A percentile compares a stretch with the other conserved stretches of the same genome.
phyloP scores from a whole-genome alignment of 768 basidiomycete species.

The Zangia roseola region DNA sequence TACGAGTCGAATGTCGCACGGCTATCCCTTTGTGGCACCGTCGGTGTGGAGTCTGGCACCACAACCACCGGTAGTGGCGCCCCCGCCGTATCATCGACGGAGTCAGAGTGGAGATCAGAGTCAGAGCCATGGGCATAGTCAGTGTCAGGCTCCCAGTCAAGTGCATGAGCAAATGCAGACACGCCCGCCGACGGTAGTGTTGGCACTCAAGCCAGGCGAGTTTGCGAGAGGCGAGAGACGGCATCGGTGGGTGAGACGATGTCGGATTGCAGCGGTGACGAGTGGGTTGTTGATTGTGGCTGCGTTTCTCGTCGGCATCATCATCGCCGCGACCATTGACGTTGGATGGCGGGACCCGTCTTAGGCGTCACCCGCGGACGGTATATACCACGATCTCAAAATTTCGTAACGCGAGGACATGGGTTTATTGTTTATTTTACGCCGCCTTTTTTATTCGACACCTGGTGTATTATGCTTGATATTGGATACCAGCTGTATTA shows the following conservation, averaged over 20 bases:
- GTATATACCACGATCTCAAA: too few species aligned
- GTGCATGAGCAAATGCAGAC: too few species aligned
- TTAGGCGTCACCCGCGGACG: background rate
- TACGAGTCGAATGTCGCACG: conserved; percentile 44
- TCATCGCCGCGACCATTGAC: conserved; percentile 32
- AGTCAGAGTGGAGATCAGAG: background rate
- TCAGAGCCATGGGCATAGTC: too few species aligned
- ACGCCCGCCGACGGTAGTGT: conserved; percentile 6
- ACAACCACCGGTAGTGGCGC: conserved; percentile 23
- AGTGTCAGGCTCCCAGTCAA: too few species aligned
- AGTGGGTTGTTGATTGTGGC: conserved; percentile 48
- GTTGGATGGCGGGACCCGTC: background rate
- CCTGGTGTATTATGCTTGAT: too few species aligned
- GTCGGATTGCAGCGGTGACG: conserved; percentile 59
- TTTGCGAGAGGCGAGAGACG: conserved; percentile 8
- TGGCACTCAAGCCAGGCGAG: conserved; percentile 19
- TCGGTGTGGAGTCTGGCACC: conserved; percentile 38
- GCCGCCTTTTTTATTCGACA: too few species aligned
- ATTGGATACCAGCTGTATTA: too few species aligned
- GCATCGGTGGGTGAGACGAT: conserved; percentile 44
- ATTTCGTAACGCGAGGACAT: too few species aligned
- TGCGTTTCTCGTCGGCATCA: conserved; percentile 52
- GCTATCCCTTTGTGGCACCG: conserved; percentile 62
- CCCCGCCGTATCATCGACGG: conserved; percentile 22
- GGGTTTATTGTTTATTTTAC: too few species aligned